Percentiles rank a stretch among this genome's conserved stretches.
Evolutionary conservation across 2,329 filamentous ascomycete species (phyloP).

Genomic region (Zasmidium cellare): DNA sequence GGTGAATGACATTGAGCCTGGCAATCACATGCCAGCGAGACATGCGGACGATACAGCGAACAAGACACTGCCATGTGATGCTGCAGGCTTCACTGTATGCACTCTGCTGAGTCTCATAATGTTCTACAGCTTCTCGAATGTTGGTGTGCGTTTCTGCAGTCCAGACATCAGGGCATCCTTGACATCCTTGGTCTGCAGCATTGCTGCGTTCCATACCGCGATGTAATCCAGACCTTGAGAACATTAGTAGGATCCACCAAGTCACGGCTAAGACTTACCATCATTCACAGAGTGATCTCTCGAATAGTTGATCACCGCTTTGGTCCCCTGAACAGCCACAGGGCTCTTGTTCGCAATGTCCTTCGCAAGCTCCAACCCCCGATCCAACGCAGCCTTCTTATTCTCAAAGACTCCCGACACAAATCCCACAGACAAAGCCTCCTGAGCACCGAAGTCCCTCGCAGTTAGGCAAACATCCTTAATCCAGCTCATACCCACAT

Average conservation of each 20-base stretch:
- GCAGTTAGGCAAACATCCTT: slow-evolving; percentile 76
- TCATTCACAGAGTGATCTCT: slow-evolving; percentile 76
- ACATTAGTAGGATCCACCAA: background rate
- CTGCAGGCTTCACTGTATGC: background rate
- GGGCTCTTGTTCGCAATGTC: slow-evolving; percentile 81
- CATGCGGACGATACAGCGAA: background rate
- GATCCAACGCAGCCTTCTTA: slow-evolving; percentile 59
- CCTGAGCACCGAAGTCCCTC: slow-evolving; percentile 65
- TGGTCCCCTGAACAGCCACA: slow-evolving; percentile 82
- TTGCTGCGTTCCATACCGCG: slow-evolving; percentile 26
- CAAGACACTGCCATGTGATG: background rate
- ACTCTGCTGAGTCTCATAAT: background rate
- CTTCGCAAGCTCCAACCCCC: slow-evolving; percentile 63
- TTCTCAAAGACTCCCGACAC: slow-evolving; percentile 65
- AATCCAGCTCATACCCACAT: slow-evolving; percentile 71
- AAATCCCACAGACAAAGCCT: slow-evolving; percentile 68
- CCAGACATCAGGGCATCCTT: slow-evolving; percentile 23
- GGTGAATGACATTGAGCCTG: background rate
- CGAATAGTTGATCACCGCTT: slow-evolving; percentile 80
- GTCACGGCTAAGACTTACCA: slow-evolving; percentile 58
- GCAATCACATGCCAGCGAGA: background rate
- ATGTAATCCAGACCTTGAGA: slow-evolving; percentile 22
- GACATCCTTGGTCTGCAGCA: slow-evolving; percentile 27
- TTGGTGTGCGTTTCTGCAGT: slow-evolving; percentile 25
- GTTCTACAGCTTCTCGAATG: slow-evolving; percentile 24